Evolutionary conservation across 257 asterid genomes (phyloP), one percentile per base, ranked within the genome.

Genomic region (Solanum medicagineum): DNA sequence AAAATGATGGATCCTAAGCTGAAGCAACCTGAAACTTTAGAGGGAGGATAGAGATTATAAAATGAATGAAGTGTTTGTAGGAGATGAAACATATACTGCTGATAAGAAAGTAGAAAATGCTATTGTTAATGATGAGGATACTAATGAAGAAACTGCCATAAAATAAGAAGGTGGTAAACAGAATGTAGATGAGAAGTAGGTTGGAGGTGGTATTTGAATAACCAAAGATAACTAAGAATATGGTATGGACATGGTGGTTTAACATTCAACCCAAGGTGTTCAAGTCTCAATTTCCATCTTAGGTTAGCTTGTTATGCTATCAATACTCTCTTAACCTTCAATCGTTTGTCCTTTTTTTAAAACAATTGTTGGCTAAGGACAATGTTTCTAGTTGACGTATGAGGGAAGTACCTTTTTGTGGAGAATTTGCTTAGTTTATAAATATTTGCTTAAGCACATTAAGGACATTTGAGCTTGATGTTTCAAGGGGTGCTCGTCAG

Each of bases 71-170:
- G 84, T 79, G 63, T 44, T 42, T 16, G 85, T 36, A 75, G 86
- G 60, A 7, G 86, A 53, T 44, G 68, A 56, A 40, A 70, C 29
- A 62, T 49, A 59, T 81, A 65, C 62, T 79, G 71, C 68, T 81
- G 91, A 89, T 45, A 89, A 90, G 40, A 75, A 54, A 66, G 88
- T 81, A 88, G 92, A 84, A 56, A 89, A 86, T 62, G 87, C 71
- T 6, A 87, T 84, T 26, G 87, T 81, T 42, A 44, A 71, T 55
- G 63, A 68, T 62, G 91, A 87, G 22, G 91, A 59, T 56, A 26
- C 9, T 29, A 26, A 26, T 17, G 47, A 51, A 51, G 83, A 16
- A 77, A 26, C 1, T 53, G 15, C 11, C 83, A 51, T 51, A 2
- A 47, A 77, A 5, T 17, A 51, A 32, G 83, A 26, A 51, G 63